A percentile compares a stretch with the other conserved stretches of the same genome.
Evolutionary conservation across 1,284 basidiomycete species (phyloP).

Genomic region (Leccinum insolens): DNA sequence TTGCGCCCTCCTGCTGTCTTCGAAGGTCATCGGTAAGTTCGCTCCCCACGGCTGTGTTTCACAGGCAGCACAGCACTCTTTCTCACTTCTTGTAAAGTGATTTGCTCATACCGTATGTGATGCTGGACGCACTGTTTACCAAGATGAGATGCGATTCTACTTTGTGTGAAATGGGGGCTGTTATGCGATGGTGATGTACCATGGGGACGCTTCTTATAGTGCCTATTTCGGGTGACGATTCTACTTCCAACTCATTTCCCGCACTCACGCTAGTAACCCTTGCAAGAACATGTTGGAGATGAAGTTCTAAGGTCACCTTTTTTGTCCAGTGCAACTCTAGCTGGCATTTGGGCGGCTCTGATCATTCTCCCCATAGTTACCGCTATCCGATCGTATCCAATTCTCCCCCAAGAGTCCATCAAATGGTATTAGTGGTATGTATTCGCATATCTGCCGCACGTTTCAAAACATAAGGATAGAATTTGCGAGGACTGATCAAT

Average conservation of each 20-base stretch:
- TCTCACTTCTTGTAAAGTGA: too few relatives aligned
- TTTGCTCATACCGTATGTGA: too few relatives aligned
- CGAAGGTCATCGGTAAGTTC: too few relatives aligned
- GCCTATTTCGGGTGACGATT: neutral
- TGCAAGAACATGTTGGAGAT: neutral
- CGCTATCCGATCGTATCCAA: too few relatives aligned
- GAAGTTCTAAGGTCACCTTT: too few relatives aligned
- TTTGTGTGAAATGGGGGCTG: neutral
- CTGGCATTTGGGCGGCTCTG: neutral
- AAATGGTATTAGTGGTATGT: neutral
- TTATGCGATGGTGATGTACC: neutral
- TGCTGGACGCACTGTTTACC: conserved; percentile 1
- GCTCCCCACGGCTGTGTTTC: too few relatives aligned
- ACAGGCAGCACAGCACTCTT: too few relatives aligned
- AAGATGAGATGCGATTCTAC: neutral
- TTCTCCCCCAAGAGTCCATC: neutral
- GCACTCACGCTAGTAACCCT: neutral
- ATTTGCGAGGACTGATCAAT: neutral
- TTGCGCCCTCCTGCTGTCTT: too few relatives aligned
- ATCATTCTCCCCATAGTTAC: neutral
- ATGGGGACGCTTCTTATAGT: neutral
- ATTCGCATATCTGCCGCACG: too few relatives aligned
- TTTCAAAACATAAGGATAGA: neutral
- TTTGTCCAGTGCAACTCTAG: too few relatives aligned
- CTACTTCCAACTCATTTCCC: neutral